phyloP scores from a whole-genome alignment of 2,329 filamentous ascomycete genomes.

The Ophiostoma montium region DNA sequence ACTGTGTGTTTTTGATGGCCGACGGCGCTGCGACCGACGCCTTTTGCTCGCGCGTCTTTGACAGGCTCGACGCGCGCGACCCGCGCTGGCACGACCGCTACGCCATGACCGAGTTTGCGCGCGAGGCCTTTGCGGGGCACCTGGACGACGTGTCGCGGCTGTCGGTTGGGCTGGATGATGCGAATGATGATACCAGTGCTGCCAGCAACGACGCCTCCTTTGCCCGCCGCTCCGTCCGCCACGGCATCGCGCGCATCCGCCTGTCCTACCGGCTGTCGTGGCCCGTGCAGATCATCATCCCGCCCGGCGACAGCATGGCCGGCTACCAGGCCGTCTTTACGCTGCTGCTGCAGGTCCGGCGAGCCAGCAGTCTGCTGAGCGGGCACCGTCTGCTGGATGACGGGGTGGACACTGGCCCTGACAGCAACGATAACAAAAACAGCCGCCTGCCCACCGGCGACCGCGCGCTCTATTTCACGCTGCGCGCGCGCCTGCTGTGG shows the following conservation, averaged over 20 bases:
- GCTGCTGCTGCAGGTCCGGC: slow-evolving; percentile 62
- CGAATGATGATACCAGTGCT: neutral
- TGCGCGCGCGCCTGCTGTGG: slow-evolving; percentile 61
- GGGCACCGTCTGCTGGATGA: slow-evolving; percentile 32
- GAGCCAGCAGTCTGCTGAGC: slow-evolving; percentile 54
- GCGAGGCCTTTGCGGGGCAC: slow-evolving; percentile 49
- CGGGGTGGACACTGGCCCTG: neutral
- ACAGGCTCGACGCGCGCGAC: slow-evolving; percentile 50
- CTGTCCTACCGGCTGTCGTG: slow-evolving; percentile 55
- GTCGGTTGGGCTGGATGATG: slow-evolving; percentile 1
- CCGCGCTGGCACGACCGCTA: slow-evolving; percentile 67
- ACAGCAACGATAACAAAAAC: slow-evolving; percentile 16
- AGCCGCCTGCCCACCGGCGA: slow-evolving; percentile 15
- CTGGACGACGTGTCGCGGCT: slow-evolving; percentile 29
- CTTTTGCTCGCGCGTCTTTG: slow-evolving; percentile 58
- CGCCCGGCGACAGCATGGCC: slow-evolving; percentile 43
- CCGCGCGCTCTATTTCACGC: slow-evolving; percentile 39
- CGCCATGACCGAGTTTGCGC: slow-evolving; percentile 61
- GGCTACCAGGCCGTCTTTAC: slow-evolving; percentile 62
- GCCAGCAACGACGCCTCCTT: slow-evolving; percentile 25
- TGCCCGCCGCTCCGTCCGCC: slow-evolving; percentile 43
- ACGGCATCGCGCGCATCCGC: slow-evolving; percentile 46
- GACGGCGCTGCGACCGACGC: slow-evolving; percentile 54
- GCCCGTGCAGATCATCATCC: slow-evolving; percentile 59
- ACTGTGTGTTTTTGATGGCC: slow-evolving; percentile 60